Evolutionary conservation across 2,329 filamentous ascomycete species (phyloP), one percentile per base, ranked within the genome.

Genomic region (Epicoccum nigrum): DNA sequence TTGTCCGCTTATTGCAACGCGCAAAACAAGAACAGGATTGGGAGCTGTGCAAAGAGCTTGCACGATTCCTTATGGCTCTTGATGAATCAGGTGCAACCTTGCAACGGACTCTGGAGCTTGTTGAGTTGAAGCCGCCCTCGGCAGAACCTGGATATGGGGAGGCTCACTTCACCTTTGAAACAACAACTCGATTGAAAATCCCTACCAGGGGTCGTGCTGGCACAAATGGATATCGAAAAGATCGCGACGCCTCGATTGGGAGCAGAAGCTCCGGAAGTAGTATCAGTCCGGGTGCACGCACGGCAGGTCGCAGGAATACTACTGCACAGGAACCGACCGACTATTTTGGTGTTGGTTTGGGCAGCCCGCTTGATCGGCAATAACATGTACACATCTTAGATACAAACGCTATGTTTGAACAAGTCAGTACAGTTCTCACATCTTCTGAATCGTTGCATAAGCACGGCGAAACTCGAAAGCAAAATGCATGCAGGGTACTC

Each of bases 1-100:
- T 92, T 16, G 88, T 96, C 4, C 84, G 92, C 11, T 78, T 99
- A 19, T 82, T 99, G 50, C 85, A 85, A 25, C 81, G 89, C 40
- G 94, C 93, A 0, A 93, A 92, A 64, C 81, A 85, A 25, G 91
- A 92, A 71, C 86, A 86, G 40, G 93, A 97, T 67, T 99, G 92
- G 92, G 92, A 97, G 63, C 77, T 99, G 21, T 97, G 94, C 76
- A 94, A 92, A 64, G 94, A 99, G 72, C 81, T 99, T 21, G 92
- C 94, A 9, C 82, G 93, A n/a, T 99, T 99, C 74, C 77, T 99
- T 49, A 92, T 95, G 38, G 93, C 93, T 4, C 85, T 99, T 64
- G 94, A 99, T 68, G 87, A 90, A 59, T 89, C 86, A 12, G 94
- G 94, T 0, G 85, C 87, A 59, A 93, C 90, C 35, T 79, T 99